Conservation (phyloP, 2,329 filamentous ascomycete genomes). For the Alternaria atra region DNA sequence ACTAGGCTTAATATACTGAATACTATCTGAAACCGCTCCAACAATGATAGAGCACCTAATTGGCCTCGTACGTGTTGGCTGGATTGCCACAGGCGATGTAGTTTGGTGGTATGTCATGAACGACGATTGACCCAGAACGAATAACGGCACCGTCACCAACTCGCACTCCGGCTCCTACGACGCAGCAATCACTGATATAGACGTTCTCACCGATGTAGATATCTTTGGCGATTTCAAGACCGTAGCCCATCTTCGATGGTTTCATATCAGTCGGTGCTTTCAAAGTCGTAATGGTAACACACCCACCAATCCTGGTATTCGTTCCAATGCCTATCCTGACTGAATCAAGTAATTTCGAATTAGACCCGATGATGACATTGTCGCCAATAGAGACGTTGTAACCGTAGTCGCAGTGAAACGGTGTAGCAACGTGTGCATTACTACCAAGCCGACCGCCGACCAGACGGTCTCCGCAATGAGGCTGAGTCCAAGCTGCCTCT, state of each 20-base stretch:
- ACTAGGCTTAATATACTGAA: neutral
- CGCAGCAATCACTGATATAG: constrained; percentile 69
- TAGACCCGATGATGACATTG: constrained; percentile 84
- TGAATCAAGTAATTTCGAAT: constrained; percentile 85
- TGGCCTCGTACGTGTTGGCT: constrained; percentile 23
- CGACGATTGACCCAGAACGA: constrained; percentile 63
- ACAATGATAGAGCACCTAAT: neutral
- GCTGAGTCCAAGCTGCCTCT: constrained; percentile 62
- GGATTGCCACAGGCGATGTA: constrained; percentile 59
- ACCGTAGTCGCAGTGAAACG: constrained; percentile 91
- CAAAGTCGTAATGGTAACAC: too few species aligned
- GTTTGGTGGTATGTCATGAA: constrained; percentile 58
- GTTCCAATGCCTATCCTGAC: too few species aligned
- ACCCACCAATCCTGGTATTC: too few species aligned
- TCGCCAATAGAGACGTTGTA: constrained; percentile 91
- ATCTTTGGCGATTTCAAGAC: too few species aligned
- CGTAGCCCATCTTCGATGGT: too few species aligned
- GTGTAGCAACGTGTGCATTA: constrained; percentile 80
- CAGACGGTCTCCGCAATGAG: constrained; percentile 22
- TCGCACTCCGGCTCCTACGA: constrained; percentile 64
- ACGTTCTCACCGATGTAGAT: too few species aligned
- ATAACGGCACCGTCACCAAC: constrained; percentile 63
- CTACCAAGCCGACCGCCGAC: constrained; percentile 70
- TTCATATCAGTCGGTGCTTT: too few species aligned
- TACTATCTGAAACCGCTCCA: neutral